phyloP scores from a whole-genome alignment of 306 rosid genomes.

The Datisca glomerata region DNA sequence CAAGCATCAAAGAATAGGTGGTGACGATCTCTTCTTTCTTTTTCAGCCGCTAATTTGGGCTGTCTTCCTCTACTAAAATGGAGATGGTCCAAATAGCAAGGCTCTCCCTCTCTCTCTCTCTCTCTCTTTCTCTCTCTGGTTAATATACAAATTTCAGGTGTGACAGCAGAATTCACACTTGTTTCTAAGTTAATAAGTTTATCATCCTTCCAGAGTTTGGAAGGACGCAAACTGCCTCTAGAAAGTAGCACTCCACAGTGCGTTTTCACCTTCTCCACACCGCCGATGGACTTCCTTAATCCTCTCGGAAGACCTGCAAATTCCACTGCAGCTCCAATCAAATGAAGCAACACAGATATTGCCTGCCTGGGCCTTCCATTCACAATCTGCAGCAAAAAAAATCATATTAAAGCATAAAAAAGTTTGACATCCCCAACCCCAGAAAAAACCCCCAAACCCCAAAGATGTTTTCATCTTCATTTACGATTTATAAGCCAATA shows the following conservation, averaged over 20 bases:
- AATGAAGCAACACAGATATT: conserved; percentile 44
- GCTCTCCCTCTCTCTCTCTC: conserved; percentile 18
- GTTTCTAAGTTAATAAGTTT: conserved; percentile 16
- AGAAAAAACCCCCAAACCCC: no score
- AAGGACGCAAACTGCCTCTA: conserved; percentile 30
- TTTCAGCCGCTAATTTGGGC: conserved; percentile 50
- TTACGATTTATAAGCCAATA: no score
- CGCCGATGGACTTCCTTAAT: conserved; percentile 53
- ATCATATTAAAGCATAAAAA: no score
- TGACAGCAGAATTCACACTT: no score
- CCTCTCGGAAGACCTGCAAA: conserved; percentile 49
- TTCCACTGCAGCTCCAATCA: conserved; percentile 56
- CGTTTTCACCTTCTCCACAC: conserved; percentile 54
- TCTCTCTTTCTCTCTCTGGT: conserved; percentile 12
- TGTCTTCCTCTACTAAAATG: conserved; percentile 53
- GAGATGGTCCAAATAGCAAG: conserved; percentile 47
- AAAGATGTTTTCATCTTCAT: no score
- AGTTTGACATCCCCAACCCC: no score
- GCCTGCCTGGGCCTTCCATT: conserved; percentile 63
- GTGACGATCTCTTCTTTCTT: conserved; percentile 21
- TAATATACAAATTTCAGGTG: conserved; percentile 10
- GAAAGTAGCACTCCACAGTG: conserved; percentile 40
- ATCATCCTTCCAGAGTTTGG: conserved; percentile 48
- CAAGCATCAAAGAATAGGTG: conserved; percentile 73
- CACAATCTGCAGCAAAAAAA: conserved; percentile 51